Evolutionary conservation across 495 filamentous ascomycete genomes (phyloP), one percentile per base, ranked within the genome.

Genomic region (Melanomma pulvis-pyrius): DNA sequence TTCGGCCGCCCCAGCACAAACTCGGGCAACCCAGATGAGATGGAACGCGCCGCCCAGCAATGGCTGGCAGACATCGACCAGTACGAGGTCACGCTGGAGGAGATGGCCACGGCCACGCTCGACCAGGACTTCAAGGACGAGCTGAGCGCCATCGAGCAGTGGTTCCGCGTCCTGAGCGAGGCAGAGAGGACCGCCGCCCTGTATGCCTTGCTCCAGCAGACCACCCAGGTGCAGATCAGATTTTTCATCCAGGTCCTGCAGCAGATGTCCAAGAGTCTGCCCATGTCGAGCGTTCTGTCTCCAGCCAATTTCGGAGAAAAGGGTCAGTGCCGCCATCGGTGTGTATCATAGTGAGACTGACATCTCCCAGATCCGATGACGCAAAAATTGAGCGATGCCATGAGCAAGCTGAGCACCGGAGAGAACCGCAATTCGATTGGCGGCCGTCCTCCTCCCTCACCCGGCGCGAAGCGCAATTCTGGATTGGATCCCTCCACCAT

Each of bases 101-200:
- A 98, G 76, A 98, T 98, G 94, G 96, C 94, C 21, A 92, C 93
- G 30, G 94, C 96, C 50, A 97, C 96, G 12, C 81, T 98, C 34
- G 94, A 98, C 76, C 96, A 98, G 78, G 96, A 98, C 70, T 98
- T 98, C 81, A 98, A 98, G 82, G 94, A 98, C 80, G 94, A 98
- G 79, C 86, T 98, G 55, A 94, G 90, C 77, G 94, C 94, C 63
- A 98, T 98, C 74, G 94, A 98, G 80, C 93, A 98, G 80, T 98
- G 94, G 94, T 98, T 98, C 78, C 90, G 92, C 49, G 94, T 98
- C 28, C 82, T 98, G 59, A 97, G 93, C 73, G 94, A 98, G 78
- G 92, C 94, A 21, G 94, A 98, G 79, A 82, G 94, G 56, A 98
- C 94, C 7, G 94, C 94, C 41, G 96, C 94, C 26, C 78, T 98